phyloP scores from a whole-genome alignment of 805 yeast species.

The Wickerhamiella brachini region DNA sequence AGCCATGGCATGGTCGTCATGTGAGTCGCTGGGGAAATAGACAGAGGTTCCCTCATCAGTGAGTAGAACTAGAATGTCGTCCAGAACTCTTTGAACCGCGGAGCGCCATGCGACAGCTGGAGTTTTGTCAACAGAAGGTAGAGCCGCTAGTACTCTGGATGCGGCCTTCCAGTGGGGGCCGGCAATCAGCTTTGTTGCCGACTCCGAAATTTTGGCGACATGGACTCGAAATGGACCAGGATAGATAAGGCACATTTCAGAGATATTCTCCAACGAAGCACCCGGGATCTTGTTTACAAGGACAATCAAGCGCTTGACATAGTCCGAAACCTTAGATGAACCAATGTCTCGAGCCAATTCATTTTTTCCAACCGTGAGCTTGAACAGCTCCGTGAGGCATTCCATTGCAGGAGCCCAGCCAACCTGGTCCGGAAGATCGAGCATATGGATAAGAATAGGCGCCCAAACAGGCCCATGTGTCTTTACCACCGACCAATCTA shows the following conservation, averaged over 20 bases:
- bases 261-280: conserved; percentile 3
- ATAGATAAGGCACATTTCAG: conserved; percentile 7
- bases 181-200: neutral
- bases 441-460: conserved; percentile 25
- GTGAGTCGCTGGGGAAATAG: neutral
- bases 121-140: conserved; percentile 12
- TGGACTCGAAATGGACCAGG: conserved; percentile 7
- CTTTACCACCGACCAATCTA: conserved; percentile 22
- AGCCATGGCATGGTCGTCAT: neutral
- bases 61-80: neutral
- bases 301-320: conserved; percentile 30
- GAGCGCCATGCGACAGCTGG: conserved; percentile 11
- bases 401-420: conserved; percentile 21
- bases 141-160: conserved; percentile 7
- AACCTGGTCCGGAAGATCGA: conserved; percentile 25
- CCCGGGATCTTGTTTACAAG: conserved; percentile 6
- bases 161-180: conserved; percentile 3
- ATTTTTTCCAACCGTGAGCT: conserved; percentile 50
- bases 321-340: conserved; percentile 60
- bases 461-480: conserved; percentile 29
- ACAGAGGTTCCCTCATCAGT: neutral
- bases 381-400: conserved; percentile 18
- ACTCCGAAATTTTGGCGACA: neutral
- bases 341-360: conserved; percentile 70
- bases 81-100: neutral